phyloP scores from a whole-genome alignment of 1,284 basidiomycete species.

The Rhodotorula glutinis region DNA sequence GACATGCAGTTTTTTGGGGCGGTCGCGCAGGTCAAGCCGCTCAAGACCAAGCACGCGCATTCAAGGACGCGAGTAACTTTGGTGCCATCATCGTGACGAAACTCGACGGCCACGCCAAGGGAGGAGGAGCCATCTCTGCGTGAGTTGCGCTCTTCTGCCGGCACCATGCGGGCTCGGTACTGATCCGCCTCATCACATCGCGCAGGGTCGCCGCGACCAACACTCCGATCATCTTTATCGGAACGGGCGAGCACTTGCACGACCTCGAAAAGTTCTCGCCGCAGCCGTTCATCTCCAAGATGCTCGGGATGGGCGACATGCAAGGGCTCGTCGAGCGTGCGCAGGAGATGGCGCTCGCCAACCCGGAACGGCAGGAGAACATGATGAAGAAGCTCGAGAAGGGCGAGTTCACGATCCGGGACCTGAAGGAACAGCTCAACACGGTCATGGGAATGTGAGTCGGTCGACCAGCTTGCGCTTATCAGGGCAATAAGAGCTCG shows the following conservation, averaged over 20 bases:
- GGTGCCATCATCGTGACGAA: constrained; percentile 99
- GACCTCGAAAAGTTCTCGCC: constrained; percentile 95
- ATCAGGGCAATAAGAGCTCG: too few species aligned
- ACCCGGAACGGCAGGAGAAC: constrained; percentile 94
- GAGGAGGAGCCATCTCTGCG: constrained; percentile 99
- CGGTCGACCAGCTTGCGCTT: too few species aligned
- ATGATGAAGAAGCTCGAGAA: constrained; percentile 98
- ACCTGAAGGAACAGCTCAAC: constrained; percentile 95
- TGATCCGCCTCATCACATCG: background rate
- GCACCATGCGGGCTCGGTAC: background rate
- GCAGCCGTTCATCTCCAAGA: constrained; percentile 94
- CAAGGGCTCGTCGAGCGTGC: constrained; percentile 96
- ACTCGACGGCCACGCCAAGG: constrained; percentile 99
- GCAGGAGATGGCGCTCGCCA: constrained; percentile 87
- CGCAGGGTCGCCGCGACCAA: constrained; percentile 90
- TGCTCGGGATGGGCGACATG: constrained; percentile 92
- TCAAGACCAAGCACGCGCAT: constrained; percentile 90
- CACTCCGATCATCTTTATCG: constrained; percentile 98
- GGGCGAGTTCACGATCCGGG: constrained; percentile 91
- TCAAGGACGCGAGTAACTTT: constrained; percentile 97
- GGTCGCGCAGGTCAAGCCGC: constrained; percentile 71
- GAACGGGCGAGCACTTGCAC: constrained; percentile 93
- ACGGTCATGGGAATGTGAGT: constrained; percentile 96
- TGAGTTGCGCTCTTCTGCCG: constrained; percentile 52
- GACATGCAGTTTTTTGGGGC: too few species aligned